phyloP scores from a whole-genome alignment of 192 early-diverging fungal species.

The Umbelopsis ramanniana region DNA sequence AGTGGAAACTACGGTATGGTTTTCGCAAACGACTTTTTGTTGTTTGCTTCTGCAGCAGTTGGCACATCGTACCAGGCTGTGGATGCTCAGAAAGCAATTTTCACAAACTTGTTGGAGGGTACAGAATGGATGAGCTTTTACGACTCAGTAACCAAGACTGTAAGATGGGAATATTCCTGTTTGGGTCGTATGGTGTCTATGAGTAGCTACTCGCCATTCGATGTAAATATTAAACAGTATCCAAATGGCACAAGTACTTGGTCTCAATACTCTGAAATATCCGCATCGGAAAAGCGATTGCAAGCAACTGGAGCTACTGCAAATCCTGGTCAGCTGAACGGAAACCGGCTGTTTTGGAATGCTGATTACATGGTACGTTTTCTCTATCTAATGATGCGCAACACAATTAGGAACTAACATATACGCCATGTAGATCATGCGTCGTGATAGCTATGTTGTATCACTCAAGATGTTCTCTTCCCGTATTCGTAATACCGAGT shows the following conservation, averaged over 20 bases:
- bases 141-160: background rate
- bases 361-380: constrained; percentile 21
- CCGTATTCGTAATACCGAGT: constrained; percentile 34
- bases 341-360: constrained; percentile 12
- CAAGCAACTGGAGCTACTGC: background rate
- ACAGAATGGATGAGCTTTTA: constrained; percentile 33
- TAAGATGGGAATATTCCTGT: constrained; percentile 28
- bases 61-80: constrained; percentile 24
- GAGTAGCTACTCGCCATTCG: constrained; percentile 21
- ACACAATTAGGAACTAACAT: background rate
- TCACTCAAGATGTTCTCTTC: constrained; percentile 38
- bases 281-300: constrained; percentile 18
- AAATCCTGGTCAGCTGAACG: constrained; percentile 19
- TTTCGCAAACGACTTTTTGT: constrained; percentile 21
- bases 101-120: constrained; percentile 28
- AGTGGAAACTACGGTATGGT: constrained; percentile 36
- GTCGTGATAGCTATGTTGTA: constrained; percentile 19
- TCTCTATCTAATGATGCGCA: background rate
- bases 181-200: constrained; percentile 37
- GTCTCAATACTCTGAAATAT: constrained; percentile 6
- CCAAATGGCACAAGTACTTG: constrained; percentile 24
- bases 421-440: constrained; percentile 21
- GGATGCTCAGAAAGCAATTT: constrained; percentile 2
- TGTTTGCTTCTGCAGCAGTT: constrained; percentile 15
- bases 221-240: constrained; percentile 23